Base-by-base conservation (phyloP, 148 eudicot species). In the Vaccinium darrowii region DNA sequence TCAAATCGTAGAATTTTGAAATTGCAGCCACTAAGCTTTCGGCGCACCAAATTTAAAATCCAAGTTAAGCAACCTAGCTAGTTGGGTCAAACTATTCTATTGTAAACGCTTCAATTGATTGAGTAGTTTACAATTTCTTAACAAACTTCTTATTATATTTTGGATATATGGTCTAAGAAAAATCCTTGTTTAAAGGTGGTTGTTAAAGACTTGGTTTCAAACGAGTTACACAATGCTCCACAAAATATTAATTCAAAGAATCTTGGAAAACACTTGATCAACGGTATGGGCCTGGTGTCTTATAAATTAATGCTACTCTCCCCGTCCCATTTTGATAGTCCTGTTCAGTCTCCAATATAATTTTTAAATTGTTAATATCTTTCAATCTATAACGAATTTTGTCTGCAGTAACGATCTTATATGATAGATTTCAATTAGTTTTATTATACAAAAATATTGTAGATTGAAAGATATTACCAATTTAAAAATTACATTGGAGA, bases 131-230 rank as follows among this genome's bases (percentile, higher is more conserved):
- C 27, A 15, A 78, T 81, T 36, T 25, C 50, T 43, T 63, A 19
- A 81, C 71, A 39, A 80, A 21, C 52, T 49, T 15, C n/a, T 63
- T 81, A 81, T 11, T 81, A n/a, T 65, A 62, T 36, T 23, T 80
- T 18, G 25, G 8, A 58, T 8, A 21, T 60, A 39, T 60, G 33
- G 60, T 39, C 52, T 49, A 39, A 58, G 53, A 19, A 80, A 8
- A 21, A 21, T 15, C 25, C 8, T 80, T 58, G 63, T 60, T 16
- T 15, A 12, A 47, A 23, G 57, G 30, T 60, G 63, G 51, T 51
- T 27, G 27, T 36, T 25, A 78, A 58, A 62, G 57, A 67, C 82
- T 15, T 65, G 25, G 77, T 30, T 78, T 84, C 57, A 62, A 78
- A 52, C 27, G 50, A 50, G 67, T n/a, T 49, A 79, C 30, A 67